These are phyloP conservation scores for Phytophthora brassicae DNA, from an alignment of 352 stramenopile genomes.

Conservation along the genomic window DNA sequence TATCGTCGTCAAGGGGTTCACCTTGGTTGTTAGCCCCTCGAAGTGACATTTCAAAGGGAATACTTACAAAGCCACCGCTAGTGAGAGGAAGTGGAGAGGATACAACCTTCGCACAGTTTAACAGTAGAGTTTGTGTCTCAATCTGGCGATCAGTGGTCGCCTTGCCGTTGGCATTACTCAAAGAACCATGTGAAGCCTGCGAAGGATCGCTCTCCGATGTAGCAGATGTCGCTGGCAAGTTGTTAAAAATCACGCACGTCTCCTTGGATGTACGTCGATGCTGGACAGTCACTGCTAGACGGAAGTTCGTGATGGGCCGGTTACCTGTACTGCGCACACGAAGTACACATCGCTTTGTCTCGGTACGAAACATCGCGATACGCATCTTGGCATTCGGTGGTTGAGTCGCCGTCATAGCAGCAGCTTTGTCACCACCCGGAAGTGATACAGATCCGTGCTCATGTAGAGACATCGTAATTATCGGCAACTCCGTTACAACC, in stretches of 20 bases:
- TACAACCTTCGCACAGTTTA: conserved; percentile 26
- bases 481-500: conserved; percentile 49
- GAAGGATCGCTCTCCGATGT: not conserved
- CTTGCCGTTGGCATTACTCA: not conserved
- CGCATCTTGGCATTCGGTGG: conserved; percentile 19
- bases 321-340: conserved; percentile 54
- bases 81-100: conserved; percentile 30
- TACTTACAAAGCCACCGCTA: conserved; percentile 35
- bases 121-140: conserved; percentile 17
- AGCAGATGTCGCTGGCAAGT: conserved; percentile 26
- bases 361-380: conserved; percentile 68
- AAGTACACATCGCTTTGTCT: conserved; percentile 61
- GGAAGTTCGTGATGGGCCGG: conserved; percentile 42
- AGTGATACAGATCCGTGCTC: conserved; percentile 43
- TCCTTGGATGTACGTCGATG: conserved; percentile 32
- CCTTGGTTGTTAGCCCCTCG: conserved; percentile 15
- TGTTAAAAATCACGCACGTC: conserved; percentile 50
- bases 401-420: not conserved
- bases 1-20: conserved; percentile 32
- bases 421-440: conserved; percentile 1
- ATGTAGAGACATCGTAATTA: conserved; percentile 47
- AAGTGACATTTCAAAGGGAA: conserved; percentile 46
- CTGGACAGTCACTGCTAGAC: conserved; percentile 37
- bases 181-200: not conserved
- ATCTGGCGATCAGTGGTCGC: conserved; percentile 1